phyloP scores from a whole-genome alignment of 768 basidiomycete species.

The Macrolepiota dolichaula region DNA sequence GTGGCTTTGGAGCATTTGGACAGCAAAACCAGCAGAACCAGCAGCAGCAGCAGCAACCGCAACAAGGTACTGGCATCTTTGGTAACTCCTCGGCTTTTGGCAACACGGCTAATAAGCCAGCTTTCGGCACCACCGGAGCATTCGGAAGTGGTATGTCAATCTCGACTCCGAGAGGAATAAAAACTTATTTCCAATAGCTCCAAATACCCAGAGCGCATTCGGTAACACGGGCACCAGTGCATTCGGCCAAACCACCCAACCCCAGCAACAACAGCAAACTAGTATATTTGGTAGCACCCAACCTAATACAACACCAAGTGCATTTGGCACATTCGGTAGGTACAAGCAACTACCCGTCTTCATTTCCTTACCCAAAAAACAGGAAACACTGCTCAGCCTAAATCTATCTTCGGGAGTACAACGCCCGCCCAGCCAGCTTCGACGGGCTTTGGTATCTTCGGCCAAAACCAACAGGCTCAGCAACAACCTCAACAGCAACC shows the following conservation, averaged over 20 bases:
- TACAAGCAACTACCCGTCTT: background rate
- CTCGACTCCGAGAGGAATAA: constrained; percentile 15
- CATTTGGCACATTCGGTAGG: constrained; percentile 26
- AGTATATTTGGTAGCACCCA: constrained; percentile 30
- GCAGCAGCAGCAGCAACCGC: constrained; percentile 24
- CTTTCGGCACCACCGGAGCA: constrained; percentile 24
- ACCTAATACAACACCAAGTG: constrained; percentile 35
- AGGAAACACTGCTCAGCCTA: constrained; percentile 17
- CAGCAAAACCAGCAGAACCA: constrained; percentile 39
- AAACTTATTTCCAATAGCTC: background rate
- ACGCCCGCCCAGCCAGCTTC: constrained; percentile 21
- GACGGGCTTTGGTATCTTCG: constrained; percentile 32
- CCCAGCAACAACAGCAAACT: constrained; percentile 29
- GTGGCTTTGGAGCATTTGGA: constrained; percentile 52
- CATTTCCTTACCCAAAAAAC: background rate
- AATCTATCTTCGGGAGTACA: constrained; percentile 32
- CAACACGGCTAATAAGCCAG: constrained; percentile 26
- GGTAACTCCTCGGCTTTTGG: constrained; percentile 28
- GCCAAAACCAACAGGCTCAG: constrained; percentile 18
- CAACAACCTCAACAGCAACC: constrained; percentile 35
- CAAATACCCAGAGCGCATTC: constrained; percentile 20
- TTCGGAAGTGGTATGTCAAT: constrained; percentile 25
- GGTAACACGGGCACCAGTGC: constrained; percentile 20
- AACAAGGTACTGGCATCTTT: constrained; percentile 27
- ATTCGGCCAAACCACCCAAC: constrained; percentile 21